Percentiles rank a stretch among this genome's conserved stretches.
Evolutionary conservation across 257 asterid genomes (phyloP).

Genomic region (Solanum rostratum): DNA sequence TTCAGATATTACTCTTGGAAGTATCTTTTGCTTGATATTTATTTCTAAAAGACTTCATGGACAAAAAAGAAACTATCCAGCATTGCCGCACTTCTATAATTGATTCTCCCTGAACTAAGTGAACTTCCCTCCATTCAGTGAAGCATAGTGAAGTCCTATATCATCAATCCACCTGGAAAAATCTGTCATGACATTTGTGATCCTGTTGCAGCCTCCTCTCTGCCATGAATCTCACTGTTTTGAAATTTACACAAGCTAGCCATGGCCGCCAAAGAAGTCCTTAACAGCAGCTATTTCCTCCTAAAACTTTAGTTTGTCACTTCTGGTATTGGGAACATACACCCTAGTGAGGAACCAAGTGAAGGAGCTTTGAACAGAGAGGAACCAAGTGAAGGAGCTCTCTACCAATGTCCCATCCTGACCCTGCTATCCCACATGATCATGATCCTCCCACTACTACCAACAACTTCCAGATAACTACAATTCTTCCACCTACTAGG

Average conservation of each 20-base stretch:
- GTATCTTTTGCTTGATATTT: neutral
- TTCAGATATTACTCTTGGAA: neutral
- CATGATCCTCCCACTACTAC: no score
- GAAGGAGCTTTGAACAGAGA: neutral
- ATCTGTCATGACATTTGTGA: neutral
- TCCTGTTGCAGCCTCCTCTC: neutral
- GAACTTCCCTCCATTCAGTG: neutral
- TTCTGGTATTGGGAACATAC: neutral
- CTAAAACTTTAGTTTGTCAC: neutral
- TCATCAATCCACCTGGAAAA: neutral
- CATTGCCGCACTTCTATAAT: neutral
- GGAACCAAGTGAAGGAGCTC: no score
- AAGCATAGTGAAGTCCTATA: neutral
- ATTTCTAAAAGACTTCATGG: neutral
- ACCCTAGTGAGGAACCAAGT: neutral
- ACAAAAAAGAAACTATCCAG: neutral
- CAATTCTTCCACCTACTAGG: no score
- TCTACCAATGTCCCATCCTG: no score
- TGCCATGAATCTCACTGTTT: neutral
- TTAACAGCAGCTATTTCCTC: neutral
- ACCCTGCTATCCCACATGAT: no score
- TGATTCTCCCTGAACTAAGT: neutral
- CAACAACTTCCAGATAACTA: no score
- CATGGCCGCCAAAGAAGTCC: neutral
- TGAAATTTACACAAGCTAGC: neutral